Percentiles rank a stretch among this genome's conserved stretches.
phyloP scores from a whole-genome alignment of 805 yeast genomes.

The Kodamaea nitidulidarum region DNA sequence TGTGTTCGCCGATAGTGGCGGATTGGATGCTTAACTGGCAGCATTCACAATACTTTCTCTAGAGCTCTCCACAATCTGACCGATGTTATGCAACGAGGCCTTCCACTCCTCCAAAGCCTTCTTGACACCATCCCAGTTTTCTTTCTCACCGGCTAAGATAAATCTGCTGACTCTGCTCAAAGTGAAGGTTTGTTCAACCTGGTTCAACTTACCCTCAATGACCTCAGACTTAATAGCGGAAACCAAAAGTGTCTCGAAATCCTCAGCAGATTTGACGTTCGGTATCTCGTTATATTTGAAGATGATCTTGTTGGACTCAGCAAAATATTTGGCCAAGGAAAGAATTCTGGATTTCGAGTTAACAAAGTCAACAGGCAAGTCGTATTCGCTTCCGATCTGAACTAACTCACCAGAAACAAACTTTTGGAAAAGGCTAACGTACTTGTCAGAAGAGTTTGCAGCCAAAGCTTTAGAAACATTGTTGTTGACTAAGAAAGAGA shows the following conservation, averaged over 20 bases:
- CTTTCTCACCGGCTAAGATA: slow-evolving; percentile 35
- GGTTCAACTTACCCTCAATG: slow-evolving; percentile 44
- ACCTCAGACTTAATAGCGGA: slow-evolving; percentile 42
- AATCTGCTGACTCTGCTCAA: slow-evolving; percentile 40
- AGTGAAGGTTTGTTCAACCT: slow-evolving; percentile 37
- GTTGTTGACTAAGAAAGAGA: slow-evolving; percentile 39
- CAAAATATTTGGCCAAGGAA: slow-evolving; percentile 38
- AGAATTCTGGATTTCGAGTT: slow-evolving; percentile 37
- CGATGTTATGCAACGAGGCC: slow-evolving; percentile 36
- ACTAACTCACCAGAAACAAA: slow-evolving; percentile 36
- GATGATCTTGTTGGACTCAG: slow-evolving; percentile 20
- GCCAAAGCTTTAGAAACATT: slow-evolving; percentile 34
- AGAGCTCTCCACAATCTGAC: slow-evolving; percentile 38
- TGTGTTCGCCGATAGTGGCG: neutral
- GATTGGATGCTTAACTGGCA: slow-evolving; percentile 2
- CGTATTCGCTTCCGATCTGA: slow-evolving; percentile 16
- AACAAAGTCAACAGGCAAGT: slow-evolving; percentile 21
- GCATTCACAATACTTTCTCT: slow-evolving; percentile 40
- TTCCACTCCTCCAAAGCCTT: slow-evolving; percentile 37
- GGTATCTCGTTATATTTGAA: slow-evolving; percentile 39
- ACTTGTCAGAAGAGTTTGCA: slow-evolving; percentile 23
- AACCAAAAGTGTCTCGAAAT: slow-evolving; percentile 38
- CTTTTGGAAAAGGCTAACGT: slow-evolving; percentile 26
- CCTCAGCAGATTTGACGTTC: slow-evolving; percentile 23
- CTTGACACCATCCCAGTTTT: slow-evolving; percentile 37